Evolutionary conservation across 345 rosid species (phyloP).

Genomic region (Hibiscus trionum): DNA sequence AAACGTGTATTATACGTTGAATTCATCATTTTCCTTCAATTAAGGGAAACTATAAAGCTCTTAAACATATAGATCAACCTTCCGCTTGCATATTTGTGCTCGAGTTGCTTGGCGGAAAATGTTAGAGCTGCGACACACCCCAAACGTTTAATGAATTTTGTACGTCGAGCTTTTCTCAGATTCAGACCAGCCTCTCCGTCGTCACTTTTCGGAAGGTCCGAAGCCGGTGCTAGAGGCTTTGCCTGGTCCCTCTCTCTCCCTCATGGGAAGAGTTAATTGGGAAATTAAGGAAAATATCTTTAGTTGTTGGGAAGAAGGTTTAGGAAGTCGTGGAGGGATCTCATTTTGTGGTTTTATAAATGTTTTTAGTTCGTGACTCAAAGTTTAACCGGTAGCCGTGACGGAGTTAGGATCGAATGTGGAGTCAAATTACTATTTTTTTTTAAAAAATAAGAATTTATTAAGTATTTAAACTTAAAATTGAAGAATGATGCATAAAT

Average conservation of each 20-base stretch:
- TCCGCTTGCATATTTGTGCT: conserved; percentile 42
- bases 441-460: too few species aligned
- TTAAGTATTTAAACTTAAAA: too few species aligned
- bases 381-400: too few species aligned
- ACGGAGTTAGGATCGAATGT: too few species aligned
- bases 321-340: not conserved
- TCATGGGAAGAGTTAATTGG: conserved; percentile 21
- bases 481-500: too few species aligned
- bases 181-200: conserved; percentile 4
- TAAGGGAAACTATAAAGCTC: too few species aligned
- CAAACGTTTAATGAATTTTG: conserved; percentile 36
- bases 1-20: not conserved
- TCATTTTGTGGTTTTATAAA: conserved; percentile 6
- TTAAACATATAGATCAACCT: conserved; percentile 34
- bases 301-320: not conserved
- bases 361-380: not conserved
- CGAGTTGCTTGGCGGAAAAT: conserved; percentile 11
- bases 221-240: conserved; percentile 43
- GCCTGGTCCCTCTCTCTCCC: conserved; percentile 36
- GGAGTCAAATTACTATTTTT: too few species aligned
- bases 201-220: conserved; percentile 32
- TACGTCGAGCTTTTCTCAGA: conserved; percentile 3
- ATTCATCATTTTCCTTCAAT: not conserved
- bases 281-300: not conserved
- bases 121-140: conserved; percentile 27